Conservation (phyloP, 331 rosid genomes). For the Malus hybrid region DNA sequence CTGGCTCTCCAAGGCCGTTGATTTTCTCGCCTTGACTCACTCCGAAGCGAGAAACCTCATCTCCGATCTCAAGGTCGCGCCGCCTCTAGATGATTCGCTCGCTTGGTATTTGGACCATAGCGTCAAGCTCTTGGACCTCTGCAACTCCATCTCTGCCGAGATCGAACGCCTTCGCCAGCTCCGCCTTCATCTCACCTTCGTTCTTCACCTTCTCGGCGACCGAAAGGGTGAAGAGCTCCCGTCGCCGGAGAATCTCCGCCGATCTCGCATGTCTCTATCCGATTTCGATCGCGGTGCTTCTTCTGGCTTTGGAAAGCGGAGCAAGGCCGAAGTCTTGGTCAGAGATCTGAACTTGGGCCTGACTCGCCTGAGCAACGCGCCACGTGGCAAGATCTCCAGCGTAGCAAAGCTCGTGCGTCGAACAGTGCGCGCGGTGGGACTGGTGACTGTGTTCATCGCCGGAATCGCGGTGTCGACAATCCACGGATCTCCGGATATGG, state of each 20-base stretch:
- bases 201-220: neutral
- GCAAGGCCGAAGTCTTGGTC: neutral
- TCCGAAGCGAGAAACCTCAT: neutral
- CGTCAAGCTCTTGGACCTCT: slow-evolving; percentile 1
- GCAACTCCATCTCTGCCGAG: slow-evolving; percentile 2
- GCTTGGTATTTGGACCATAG: neutral
- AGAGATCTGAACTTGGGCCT: neutral
- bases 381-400: neutral
- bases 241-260: neutral
- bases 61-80: neutral
- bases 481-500: neutral
- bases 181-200: neutral
- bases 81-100: neutral
- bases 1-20: slow-evolving; percentile 12
- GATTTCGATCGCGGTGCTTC: neutral
- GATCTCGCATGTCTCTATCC: neutral
- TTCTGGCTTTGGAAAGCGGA: neutral
- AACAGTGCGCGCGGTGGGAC: neutral
- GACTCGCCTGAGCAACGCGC: neutral
- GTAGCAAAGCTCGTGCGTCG: neutral
- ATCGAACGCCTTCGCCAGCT: neutral
- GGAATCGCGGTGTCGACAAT: neutral
- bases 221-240: neutral
- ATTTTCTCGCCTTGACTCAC: neutral
- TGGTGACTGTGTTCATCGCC: slow-evolving; percentile 4